Evolutionary conservation across 768 basidiomycete genomes (phyloP).

Genomic region (Panaeolus cyanescens): DNA sequence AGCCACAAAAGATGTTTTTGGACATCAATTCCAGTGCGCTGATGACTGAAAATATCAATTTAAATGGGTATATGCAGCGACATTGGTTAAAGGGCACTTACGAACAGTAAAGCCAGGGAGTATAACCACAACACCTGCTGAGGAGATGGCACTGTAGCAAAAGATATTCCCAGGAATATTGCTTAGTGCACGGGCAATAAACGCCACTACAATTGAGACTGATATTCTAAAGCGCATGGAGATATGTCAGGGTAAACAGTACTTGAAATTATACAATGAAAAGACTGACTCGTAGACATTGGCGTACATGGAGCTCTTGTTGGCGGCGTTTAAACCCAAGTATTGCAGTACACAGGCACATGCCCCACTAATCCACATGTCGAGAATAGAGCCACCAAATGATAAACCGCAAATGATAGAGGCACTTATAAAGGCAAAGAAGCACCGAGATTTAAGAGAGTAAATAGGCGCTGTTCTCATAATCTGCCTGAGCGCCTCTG

Average conservation of each 20-base stretch:
- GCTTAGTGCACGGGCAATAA: constrained; percentile 77
- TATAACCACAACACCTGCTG: constrained; percentile 88
- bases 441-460: constrained; percentile 63
- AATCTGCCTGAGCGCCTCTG: constrained; percentile 62
- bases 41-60: constrained; percentile 49
- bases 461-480: constrained; percentile 70
- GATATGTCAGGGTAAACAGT: not conserved
- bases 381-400: constrained; percentile 79
- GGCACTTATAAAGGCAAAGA: constrained; percentile 75
- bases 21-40: constrained; percentile 82
- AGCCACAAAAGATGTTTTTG: constrained; percentile 77
- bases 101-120: constrained; percentile 85
- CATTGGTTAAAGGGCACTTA: constrained; percentile 38
- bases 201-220: constrained; percentile 81
- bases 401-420: constrained; percentile 82
- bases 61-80: not conserved
- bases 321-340: constrained; percentile 78
- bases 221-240: constrained; percentile 61
- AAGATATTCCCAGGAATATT: constrained; percentile 75
- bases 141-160: constrained; percentile 90
- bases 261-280: not conserved
- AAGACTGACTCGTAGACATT: constrained; percentile 88
- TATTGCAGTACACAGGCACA: constrained; percentile 75
- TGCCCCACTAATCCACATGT: constrained; percentile 79
- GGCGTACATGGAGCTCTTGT: constrained; percentile 89